Percentiles rank a stretch among this genome's conserved stretches.
These are phyloP conservation scores for Malus hybrid DNA, from an alignment of 331 rosid genomes.

Conservation along the genomic window DNA sequence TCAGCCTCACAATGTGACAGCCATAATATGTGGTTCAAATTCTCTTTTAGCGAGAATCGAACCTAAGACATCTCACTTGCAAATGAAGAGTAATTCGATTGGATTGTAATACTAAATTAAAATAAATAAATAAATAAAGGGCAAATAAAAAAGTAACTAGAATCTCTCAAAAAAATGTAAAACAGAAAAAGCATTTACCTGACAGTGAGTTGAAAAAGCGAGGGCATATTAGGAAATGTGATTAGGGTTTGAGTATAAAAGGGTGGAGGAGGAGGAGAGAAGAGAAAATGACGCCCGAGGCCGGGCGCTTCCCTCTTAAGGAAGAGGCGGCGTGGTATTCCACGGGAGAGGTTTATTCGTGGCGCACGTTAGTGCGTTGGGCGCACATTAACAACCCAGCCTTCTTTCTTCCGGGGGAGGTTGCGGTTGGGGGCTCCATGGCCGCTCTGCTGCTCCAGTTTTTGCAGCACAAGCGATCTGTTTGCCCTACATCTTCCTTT, in stretches of 20 bases:
- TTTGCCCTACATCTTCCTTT: constrained; percentile 38
- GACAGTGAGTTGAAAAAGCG: too few relatives aligned
- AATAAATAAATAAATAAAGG: too few relatives aligned
- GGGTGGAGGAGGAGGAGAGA: background rate
- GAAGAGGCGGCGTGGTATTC: background rate
- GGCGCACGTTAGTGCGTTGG: too few relatives aligned
- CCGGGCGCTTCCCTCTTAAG: constrained; percentile 70
- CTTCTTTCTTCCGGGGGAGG: constrained; percentile 68
- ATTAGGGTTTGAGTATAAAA: constrained; percentile 19
- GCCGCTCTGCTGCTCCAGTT: constrained; percentile 43
- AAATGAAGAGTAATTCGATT: too few relatives aligned
- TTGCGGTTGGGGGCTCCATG: constrained; percentile 38
- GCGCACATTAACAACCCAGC: constrained; percentile 27
- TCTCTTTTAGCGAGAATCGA: too few relatives aligned
- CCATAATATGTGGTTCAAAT: too few relatives aligned
- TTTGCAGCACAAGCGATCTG: constrained; percentile 42
- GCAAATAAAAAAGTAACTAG: too few relatives aligned
- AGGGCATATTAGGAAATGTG: background rate
- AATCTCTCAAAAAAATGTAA: too few relatives aligned
- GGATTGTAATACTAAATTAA: too few relatives aligned
- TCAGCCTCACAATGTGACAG: too few relatives aligned
- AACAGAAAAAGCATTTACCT: too few relatives aligned
- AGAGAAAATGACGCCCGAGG: constrained; percentile 33
- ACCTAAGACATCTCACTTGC: too few relatives aligned
- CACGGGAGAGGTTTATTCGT: constrained; percentile 46